These are phyloP conservation scores for Penicillium crystallinum DNA, from an alignment of 495 filamentous ascomycete species.

Conservation along the genomic window DNA sequence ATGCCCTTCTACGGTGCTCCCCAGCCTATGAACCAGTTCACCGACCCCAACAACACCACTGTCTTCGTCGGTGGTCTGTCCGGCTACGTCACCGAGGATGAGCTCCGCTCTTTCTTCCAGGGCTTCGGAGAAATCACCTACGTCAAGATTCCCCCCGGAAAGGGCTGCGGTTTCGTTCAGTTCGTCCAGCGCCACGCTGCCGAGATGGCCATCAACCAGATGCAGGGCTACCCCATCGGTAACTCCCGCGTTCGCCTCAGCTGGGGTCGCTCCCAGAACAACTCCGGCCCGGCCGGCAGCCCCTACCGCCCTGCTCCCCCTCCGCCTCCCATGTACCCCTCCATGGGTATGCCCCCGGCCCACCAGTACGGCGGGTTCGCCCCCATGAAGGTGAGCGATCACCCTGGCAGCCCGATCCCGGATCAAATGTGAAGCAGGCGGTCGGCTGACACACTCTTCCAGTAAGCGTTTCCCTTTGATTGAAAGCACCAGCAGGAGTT, in stretches of 20 bases:
- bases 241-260: slow-evolving; percentile 96
- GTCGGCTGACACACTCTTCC: slow-evolving; percentile 30
- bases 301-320: slow-evolving; percentile 95
- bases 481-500: slow-evolving; percentile 48
- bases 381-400: slow-evolving; percentile 64
- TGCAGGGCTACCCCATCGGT: slow-evolving; percentile 99
- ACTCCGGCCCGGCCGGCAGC: slow-evolving; percentile 94
- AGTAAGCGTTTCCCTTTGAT: slow-evolving; percentile 44
- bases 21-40: slow-evolving; percentile 99
- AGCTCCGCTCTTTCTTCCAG: slow-evolving; percentile 99
- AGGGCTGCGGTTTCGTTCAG: slow-evolving; percentile 98
- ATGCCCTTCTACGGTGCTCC: slow-evolving; percentile 78
- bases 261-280: slow-evolving; percentile 98
- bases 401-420: slow-evolving; percentile 29
- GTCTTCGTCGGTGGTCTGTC: slow-evolving; percentile 98
- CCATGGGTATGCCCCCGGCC: slow-evolving; percentile 74
- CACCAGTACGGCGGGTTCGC: slow-evolving; percentile 70
- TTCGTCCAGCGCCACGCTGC: slow-evolving; percentile 98
- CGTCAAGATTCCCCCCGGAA: slow-evolving; percentile 98
- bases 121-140: slow-evolving; percentile 99
- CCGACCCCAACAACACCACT: slow-evolving; percentile 99
- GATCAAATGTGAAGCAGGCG: slow-evolving; percentile 30
- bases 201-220: slow-evolving; percentile 99
- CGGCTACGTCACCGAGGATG: slow-evolving; percentile 98
- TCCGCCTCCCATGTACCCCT: slow-evolving; percentile 79